Evolutionary conservation across 2,329 filamentous ascomycete genomes (phyloP).

Genomic region (Neurospora sp.): DNA sequence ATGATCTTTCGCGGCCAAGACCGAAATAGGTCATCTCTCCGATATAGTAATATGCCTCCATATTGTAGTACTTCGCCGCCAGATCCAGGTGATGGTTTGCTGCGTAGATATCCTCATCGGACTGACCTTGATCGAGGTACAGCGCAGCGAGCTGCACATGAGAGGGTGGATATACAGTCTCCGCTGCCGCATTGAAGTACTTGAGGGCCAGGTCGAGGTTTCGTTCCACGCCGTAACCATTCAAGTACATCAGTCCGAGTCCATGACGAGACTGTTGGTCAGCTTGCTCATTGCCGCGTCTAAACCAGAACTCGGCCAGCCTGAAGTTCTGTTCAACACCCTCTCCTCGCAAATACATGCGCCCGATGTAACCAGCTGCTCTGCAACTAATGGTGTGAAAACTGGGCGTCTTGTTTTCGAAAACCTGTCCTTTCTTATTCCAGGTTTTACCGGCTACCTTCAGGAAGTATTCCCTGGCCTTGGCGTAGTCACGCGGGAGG

Average conservation of each 20-base stretch:
- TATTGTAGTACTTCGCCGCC: conserved; percentile 70
- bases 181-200: conserved; percentile 68
- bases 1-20: conserved; percentile 70
- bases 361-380: conserved; percentile 76
- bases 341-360: conserved; percentile 85
- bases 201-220: conserved; percentile 66
- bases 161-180: conserved; percentile 70
- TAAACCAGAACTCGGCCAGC: conserved; percentile 74
- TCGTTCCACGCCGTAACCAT: conserved; percentile 60
- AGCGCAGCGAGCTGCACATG: conserved; percentile 76
- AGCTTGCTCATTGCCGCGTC: conserved; percentile 62
- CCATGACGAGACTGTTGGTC: conserved; percentile 81
- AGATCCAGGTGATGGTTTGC: conserved; percentile 84
- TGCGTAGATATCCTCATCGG: conserved; percentile 55
- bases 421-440: conserved; percentile 65
- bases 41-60: conserved; percentile 87
- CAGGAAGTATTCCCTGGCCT: conserved; percentile 73
- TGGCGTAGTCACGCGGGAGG: conserved; percentile 60
- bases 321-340: conserved; percentile 70
- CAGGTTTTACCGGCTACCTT: conserved; percentile 74
- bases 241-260: conserved; percentile 71
- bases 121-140: conserved; percentile 72
- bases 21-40: conserved; percentile 79
- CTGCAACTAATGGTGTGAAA: conserved; percentile 74
- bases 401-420: conserved; percentile 57